Conservation (phyloP, 371 early-diverging fungal genomes). For the Nematocida minor region DNA sequence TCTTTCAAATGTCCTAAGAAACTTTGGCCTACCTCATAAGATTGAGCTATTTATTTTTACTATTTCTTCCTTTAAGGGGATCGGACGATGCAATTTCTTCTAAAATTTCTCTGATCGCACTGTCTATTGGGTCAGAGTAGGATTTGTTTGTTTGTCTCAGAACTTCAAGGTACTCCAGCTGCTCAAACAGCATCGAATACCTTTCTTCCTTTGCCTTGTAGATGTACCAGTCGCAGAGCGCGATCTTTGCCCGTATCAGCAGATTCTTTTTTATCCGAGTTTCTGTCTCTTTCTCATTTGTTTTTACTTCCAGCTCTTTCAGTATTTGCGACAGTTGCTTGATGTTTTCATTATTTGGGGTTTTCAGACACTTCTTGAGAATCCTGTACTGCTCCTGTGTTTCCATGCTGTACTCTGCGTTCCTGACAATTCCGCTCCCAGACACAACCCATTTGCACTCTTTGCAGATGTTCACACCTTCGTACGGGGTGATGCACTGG, state of each 20-base stretch:
- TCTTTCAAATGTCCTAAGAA: no score
- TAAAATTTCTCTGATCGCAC: slow-evolving; percentile 28
- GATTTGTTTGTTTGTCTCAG: background rate
- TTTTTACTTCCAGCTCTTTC: background rate
- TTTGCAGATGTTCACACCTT: background rate
- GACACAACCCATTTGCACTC: background rate
- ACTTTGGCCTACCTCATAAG: no score
- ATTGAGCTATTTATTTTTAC: no score
- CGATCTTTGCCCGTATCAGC: slow-evolving; percentile 5
- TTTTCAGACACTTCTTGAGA: background rate
- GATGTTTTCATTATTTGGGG: background rate
- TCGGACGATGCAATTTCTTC: slow-evolving; percentile 31
- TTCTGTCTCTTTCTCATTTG: background rate
- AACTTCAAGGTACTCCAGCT: slow-evolving; percentile 30
- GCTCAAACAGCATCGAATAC: slow-evolving; percentile 19
- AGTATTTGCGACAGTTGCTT: background rate
- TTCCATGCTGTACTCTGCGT: background rate
- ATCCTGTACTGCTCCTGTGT: background rate
- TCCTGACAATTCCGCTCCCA: background rate
- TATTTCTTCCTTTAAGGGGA: no score
- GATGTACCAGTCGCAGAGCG: slow-evolving; percentile 37
- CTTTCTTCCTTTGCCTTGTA: slow-evolving; percentile 40
- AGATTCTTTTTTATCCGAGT: background rate
- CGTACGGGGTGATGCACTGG: background rate
- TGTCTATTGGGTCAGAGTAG: background rate